Conservation (phyloP, 352 stramenopile genomes). For the Phytophthora chlamydospora region DNA sequence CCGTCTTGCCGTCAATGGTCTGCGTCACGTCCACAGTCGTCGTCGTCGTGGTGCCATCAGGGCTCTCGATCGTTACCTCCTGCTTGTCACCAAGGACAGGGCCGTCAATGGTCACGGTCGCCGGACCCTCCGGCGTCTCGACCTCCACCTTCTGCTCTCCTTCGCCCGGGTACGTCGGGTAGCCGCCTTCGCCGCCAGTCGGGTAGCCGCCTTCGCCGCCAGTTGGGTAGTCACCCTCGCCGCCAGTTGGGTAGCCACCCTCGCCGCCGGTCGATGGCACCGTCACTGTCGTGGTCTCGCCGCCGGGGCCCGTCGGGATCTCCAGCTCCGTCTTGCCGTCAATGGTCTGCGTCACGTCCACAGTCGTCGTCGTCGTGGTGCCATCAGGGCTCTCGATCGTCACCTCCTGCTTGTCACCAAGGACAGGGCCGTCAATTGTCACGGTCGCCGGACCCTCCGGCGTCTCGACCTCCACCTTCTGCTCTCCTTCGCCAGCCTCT, state of each 20-base stretch:
- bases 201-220: too few relatives aligned
- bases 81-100: conserved; percentile 15
- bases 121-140: too few relatives aligned
- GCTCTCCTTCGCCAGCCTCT: too few relatives aligned
- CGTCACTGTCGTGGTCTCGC: conserved; percentile 8
- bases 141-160: too few relatives aligned
- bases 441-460: conserved; percentile 2
- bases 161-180: too few relatives aligned
- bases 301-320: conserved; percentile 15
- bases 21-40: conserved; percentile 6
- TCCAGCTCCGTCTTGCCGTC: conserved; percentile 11
- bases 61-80: conserved; percentile 17
- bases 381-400: conserved; percentile 15
- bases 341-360: neutral
- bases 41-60: conserved; percentile 4
- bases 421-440: neutral
- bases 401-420: conserved; percentile 15
- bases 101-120: neutral
- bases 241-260: too few relatives aligned
- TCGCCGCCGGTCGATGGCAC: neutral
- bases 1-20: conserved; percentile 3
- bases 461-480: conserved; percentile 12
- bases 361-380: conserved; percentile 1
- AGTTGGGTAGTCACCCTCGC: too few relatives aligned
- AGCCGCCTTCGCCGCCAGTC: too few relatives aligned